Evolutionary conservation across 2,329 filamentous ascomycete genomes (phyloP).

Genomic region (Xylariaceae sp.): DNA sequence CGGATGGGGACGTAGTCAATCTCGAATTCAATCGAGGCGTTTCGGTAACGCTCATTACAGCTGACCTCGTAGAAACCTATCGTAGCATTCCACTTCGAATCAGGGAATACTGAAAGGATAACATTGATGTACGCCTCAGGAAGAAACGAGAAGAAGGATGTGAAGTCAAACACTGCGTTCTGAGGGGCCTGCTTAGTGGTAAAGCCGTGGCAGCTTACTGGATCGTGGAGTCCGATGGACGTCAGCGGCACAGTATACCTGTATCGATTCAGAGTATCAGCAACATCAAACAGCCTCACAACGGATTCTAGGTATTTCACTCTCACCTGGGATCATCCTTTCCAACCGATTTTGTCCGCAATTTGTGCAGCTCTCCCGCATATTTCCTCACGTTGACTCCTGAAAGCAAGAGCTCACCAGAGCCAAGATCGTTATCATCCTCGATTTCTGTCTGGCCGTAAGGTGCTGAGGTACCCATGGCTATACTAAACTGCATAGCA

Average conservation of each 20-base stretch:
- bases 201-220: conserved; percentile 6
- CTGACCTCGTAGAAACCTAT: conserved; percentile 12
- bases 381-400: conserved; percentile 19
- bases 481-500: conserved; percentile 17
- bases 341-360: too few species aligned
- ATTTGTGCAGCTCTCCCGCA: conserved; percentile 12
- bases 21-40: conserved; percentile 17
- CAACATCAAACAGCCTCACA: too few species aligned
- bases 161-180: conserved; percentile 14
- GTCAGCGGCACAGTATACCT: conserved; percentile 16
- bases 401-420: conserved; percentile 19
- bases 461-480: conserved; percentile 14
- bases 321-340: conserved; percentile 13
- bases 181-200: neutral
- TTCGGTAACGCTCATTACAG: conserved; percentile 12
- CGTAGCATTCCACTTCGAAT: conserved; percentile 9
- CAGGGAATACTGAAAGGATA: conserved; percentile 9
- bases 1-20: conserved; percentile 13
- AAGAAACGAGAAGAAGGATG: conserved; percentile 11
- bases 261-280: too few species aligned
- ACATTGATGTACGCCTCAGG: conserved; percentile 6
- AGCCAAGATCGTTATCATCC: conserved; percentile 4
- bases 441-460: neutral
- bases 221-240: conserved; percentile 13
- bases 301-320: too few species aligned